Base-by-base conservation (phyloP, 164 flowering plant genomes). In the Vitis vinifera region DNA sequence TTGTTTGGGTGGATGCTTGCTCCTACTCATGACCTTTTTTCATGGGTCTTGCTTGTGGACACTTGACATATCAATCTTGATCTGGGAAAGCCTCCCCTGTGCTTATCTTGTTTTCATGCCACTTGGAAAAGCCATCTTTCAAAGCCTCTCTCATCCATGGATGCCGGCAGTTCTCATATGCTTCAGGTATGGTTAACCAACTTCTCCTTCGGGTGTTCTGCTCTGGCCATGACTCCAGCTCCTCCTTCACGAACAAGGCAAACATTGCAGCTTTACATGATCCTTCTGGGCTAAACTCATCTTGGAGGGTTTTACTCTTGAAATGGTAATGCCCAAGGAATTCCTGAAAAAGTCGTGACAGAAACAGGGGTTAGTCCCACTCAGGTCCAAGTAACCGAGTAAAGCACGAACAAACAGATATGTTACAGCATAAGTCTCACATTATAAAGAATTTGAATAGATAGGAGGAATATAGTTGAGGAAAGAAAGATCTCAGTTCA, bases 111-210 rank as follows among this genome's bases (percentile, higher is more conserved):
- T 76, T 76, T 19, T 63, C 79, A 75, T 55, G 78, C 87, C 89
- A 85, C 63, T 77, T 77, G 17, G 68, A 68, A 74, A 88, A 86
- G 51, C 85, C 86, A 60, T 78, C 74, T 62, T 49, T 62, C 10
- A 87, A 81, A 57, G 89, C 92, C 8, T 83, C 82, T 65, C 80
- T 77, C 95, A 90, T 89, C 94, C 94, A 87, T 27, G 85, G 62
- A 71, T 89, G 85, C 55, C 90, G 81, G 73, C 90, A 87, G 12
- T 44, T 63, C 72, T 78, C 79, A 16, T 71, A 67, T 2, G 91
- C 91, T 74, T 87, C 91, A 15, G 83, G 69, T 12, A 90, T 77
- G n/a, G 80, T 75, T n/a, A 89, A 70, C 90, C 94, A 88, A 63
- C 71, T 83, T 69, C 94, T 78, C 37, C 62, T 66, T 44, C 91